These are phyloP conservation scores for Farysia itapuensis DNA, from an alignment of 1,284 basidiomycete genomes.

Conservation along the genomic window DNA sequence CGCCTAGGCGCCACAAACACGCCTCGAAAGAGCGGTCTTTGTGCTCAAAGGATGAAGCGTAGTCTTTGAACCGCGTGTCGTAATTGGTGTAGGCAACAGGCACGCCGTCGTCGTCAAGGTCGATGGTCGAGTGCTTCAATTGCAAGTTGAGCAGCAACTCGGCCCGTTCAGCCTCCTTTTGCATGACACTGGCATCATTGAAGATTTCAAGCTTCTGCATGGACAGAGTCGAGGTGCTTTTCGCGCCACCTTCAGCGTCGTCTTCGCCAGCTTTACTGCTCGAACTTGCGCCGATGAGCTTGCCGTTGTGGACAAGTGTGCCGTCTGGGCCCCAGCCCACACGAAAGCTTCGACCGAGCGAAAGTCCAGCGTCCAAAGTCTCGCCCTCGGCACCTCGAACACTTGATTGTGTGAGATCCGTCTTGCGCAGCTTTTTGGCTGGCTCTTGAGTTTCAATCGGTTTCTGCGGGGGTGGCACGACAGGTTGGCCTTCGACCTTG, in stretches of 20 bases:
- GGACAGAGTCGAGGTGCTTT: constrained; percentile 17
- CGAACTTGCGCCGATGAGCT: constrained; percentile 4
- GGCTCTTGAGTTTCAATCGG: constrained; percentile 6
- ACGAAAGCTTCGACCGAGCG: constrained; percentile 83
- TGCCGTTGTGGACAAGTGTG: constrained; percentile 73
- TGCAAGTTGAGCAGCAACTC: constrained; percentile 78
- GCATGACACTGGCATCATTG: constrained; percentile 21
- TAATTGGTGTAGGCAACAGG: constrained; percentile 65
- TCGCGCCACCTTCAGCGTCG: constrained; percentile 4
- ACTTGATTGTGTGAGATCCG: constrained; percentile 63
- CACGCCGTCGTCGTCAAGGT: constrained; percentile 61
- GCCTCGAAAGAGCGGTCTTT: constrained; percentile 69
- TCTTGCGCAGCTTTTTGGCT: constrained; percentile 40
- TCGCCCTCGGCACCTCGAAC: constrained; percentile 70
- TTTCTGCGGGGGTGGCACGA: neutral
- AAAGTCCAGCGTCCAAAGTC: constrained; percentile 77
- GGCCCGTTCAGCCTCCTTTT: constrained; percentile 29
- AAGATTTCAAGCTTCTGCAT: constrained; percentile 43
- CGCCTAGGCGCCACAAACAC: constrained; percentile 80
- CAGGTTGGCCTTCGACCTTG: constrained; percentile 1
- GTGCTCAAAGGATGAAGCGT: constrained; percentile 72
- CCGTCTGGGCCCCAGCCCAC: constrained; percentile 87
- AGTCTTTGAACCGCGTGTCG: constrained; percentile 75
- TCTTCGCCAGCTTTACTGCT: constrained; percentile 4
- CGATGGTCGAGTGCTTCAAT: constrained; percentile 73